Base-by-base conservation (phyloP, 1,139 yeast species). In the Magnusiomyces ingens region DNA sequence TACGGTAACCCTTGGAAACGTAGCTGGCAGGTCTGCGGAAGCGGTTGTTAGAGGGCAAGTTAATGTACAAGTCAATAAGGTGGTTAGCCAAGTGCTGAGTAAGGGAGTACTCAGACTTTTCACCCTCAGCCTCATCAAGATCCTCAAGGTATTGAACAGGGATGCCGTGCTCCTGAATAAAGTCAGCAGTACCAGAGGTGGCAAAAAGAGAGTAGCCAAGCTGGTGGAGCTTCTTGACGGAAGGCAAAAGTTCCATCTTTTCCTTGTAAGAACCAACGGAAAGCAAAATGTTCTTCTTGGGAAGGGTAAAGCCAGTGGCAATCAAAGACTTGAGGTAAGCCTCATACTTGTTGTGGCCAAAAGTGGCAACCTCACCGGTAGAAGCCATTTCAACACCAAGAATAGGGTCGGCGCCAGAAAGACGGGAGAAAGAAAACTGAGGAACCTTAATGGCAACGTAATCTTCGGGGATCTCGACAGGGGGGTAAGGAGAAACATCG, bases 341-440 rank as follows among this genome's bases (percentile, higher is more conserved):
- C 75, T 94, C 99, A 67, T 90, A 90, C 73, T 93, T 91, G 78
- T 93, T 85, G 68, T 79, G 89, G 67, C 99, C 99, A 69, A 94
- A 91, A 60, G 95, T 82, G 52, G 99, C 99, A 66, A 93, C 99
- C 74, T 93, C 99, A 80, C 99, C 99, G 59, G 99, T 93, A 29
- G 98, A 91, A 41, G 99, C 98, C 99, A 93, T 93, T 74, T 93
- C 99, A 62, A 93, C 99, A 74, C 99, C 99, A 63, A 93, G 78
- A 58, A 93, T 90, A 53, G 99, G 99, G 71, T 93, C 99, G 57
- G 99, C 99, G 65, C 99, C 99, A 51, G 98, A 90, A 65, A 93
- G 81, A 72, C 99, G 84, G 45, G 98, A 87, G 83, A 93, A 93
- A 32, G 98, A 91, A 73, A 93, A 93, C 73, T 93, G 99, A 35